A percentile compares a stretch with the other conserved stretches of the same genome.
Evolutionary conservation across 306 rosid species (phyloP).

Genomic region (Dicorynia guianensis): DNA sequence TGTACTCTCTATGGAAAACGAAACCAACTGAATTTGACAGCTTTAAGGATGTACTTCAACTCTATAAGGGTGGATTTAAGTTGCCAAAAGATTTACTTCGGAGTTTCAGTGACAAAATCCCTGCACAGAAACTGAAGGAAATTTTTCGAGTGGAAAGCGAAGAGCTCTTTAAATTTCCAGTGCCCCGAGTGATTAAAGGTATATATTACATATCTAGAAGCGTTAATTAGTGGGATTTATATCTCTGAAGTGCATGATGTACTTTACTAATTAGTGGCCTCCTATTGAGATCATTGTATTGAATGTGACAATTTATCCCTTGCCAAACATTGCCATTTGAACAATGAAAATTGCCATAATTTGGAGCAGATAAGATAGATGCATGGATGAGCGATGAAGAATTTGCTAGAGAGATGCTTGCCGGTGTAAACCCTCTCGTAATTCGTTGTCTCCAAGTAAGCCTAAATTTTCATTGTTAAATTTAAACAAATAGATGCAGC

Average conservation of each 20-base stretch:
- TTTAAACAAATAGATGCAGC: background rate
- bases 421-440: slow-evolving; percentile 59
- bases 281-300: too few relatives aligned
- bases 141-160: too few relatives aligned
- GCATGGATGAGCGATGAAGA: slow-evolving; percentile 68
- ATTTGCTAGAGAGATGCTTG: slow-evolving; percentile 71
- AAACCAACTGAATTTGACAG: slow-evolving; percentile 50
- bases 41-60: slow-evolving; percentile 55
- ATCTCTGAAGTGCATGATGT: too few relatives aligned
- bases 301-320: background rate
- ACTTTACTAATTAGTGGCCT: too few relatives aligned
- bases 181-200: slow-evolving; percentile 66
- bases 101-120: too few relatives aligned
- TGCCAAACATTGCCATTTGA: background rate
- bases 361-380: slow-evolving; percentile 45
- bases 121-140: too few relatives aligned
- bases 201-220: background rate
- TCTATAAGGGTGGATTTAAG: too few relatives aligned
- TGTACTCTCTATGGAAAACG: slow-evolving; percentile 39
- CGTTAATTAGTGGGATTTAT: too few relatives aligned
- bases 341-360: slow-evolving; percentile 1
- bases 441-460: slow-evolving; percentile 58
- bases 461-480: background rate
- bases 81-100: too few relatives aligned
- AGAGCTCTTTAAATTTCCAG: slow-evolving; percentile 53